Percentiles rank a stretch among this genome's conserved stretches.
These are phyloP conservation scores for Stemphylium vesicarium DNA, from an alignment of 2,329 filamentous ascomycete genomes.

Conservation along the genomic window DNA sequence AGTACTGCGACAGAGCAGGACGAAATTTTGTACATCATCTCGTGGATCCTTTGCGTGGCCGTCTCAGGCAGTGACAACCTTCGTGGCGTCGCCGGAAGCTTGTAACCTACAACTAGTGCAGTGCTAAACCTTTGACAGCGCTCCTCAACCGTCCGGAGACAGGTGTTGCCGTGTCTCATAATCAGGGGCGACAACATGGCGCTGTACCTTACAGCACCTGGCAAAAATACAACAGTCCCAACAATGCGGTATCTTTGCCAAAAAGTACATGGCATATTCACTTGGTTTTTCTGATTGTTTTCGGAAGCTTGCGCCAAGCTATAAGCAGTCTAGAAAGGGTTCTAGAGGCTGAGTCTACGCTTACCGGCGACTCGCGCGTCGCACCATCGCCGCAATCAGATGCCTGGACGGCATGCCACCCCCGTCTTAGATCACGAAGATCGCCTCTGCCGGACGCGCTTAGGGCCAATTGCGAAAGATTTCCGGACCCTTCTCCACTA, in stretches of 20 bases:
- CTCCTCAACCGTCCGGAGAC: no score
- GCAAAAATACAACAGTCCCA: no score
- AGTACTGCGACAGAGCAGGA: no score
- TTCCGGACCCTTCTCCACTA: not conserved
- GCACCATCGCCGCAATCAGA: slow-evolving; percentile 5
- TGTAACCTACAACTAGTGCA: no score
- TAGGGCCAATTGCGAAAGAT: not conserved
- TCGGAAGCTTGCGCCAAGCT: not conserved
- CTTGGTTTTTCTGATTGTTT: no score
- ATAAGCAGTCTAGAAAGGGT: not conserved
- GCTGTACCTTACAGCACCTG: no score
- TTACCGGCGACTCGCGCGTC: slow-evolving; percentile 4
- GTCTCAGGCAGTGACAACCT: not conserved
- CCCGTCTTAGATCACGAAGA: not conserved
- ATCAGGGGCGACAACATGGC: no score
- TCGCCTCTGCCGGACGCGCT: not conserved
- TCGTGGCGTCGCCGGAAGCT: no score
- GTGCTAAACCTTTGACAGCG: no score
- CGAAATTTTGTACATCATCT: not conserved
- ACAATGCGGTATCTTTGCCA: no score
- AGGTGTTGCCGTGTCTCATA: no score
- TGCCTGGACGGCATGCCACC: not conserved
- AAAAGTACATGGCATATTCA: no score
- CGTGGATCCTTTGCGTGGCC: not conserved
- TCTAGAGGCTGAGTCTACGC: not conserved